These are phyloP conservation scores for Prunus kanzakura DNA, from an alignment of 306 rosid species.

Conservation along the genomic window DNA sequence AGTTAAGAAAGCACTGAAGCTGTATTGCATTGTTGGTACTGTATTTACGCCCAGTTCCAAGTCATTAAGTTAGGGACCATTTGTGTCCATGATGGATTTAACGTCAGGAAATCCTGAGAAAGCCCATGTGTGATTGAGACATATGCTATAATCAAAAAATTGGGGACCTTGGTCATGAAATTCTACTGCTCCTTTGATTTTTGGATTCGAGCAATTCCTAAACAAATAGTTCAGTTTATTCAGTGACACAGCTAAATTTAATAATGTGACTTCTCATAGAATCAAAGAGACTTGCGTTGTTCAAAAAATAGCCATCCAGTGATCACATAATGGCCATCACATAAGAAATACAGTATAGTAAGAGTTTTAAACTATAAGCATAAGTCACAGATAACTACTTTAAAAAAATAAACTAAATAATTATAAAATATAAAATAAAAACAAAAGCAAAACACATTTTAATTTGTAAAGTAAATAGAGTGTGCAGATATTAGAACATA, in stretches of 20 bases:
- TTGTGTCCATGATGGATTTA: conserved; percentile 86
- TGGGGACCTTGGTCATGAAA: conserved; percentile 89
- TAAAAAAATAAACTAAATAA: no score
- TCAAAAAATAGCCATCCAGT: neutral
- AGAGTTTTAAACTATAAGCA: neutral
- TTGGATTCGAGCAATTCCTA: conserved; percentile 84
- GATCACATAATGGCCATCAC: neutral
- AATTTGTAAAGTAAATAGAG: no score
- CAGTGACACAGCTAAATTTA: conserved; percentile 15
- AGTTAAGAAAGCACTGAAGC: conserved; percentile 88
- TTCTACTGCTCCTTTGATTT: conserved; percentile 84
- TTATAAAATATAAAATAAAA: no score
- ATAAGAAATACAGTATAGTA: neutral
- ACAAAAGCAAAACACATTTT: no score
- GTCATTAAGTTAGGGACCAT: conserved; percentile 89
- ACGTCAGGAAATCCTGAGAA: conserved; percentile 95
- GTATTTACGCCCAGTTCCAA: conserved; percentile 72
- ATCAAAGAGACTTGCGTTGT: neutral
- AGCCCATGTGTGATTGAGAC: conserved; percentile 99
- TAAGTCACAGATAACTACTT: neutral
- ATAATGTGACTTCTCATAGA: conserved; percentile 6
- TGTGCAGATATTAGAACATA: no score
- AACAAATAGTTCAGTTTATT: conserved; percentile 25
- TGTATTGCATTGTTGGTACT: conserved; percentile 89
- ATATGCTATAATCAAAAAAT: conserved; percentile 82